Conservation (phyloP, 176 grass and related monocot genomes). For the Metroxylon sagu region DNA sequence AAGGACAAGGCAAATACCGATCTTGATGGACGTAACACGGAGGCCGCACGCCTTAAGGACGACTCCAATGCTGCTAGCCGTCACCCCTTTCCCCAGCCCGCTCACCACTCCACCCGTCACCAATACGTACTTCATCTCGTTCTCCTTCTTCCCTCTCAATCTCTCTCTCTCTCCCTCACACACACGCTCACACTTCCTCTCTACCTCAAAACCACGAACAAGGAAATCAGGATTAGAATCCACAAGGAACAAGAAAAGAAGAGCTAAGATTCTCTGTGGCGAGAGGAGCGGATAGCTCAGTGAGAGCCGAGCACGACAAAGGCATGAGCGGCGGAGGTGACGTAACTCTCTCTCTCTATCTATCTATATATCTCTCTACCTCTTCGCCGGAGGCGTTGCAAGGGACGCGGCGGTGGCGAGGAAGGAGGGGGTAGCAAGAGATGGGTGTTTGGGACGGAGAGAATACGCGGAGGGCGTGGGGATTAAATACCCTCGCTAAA, state of each 20-base stretch:
- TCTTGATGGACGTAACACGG: constrained; percentile 90
- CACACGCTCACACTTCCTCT: constrained; percentile 1
- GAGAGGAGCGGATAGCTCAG: too few relatives aligned
- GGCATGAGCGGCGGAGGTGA: too few relatives aligned
- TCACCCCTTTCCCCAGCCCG: constrained; percentile 91
- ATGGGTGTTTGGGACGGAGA: not conserved
- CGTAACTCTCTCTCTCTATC: too few relatives aligned
- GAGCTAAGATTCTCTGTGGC: too few relatives aligned
- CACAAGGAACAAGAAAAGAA: too few relatives aligned
- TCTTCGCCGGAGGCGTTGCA: too few relatives aligned
- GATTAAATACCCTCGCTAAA: constrained; percentile 12
- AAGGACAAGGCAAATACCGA: constrained; percentile 37
- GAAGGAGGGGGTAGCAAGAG: not conserved
- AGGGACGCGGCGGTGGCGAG: too few relatives aligned
- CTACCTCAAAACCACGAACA: not conserved
- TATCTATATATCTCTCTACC: too few relatives aligned
- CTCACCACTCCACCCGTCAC: constrained; percentile 92
- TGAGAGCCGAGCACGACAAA: too few relatives aligned
- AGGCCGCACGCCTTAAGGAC: constrained; percentile 78
- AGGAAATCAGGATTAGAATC: not conserved
- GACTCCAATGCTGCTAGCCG: constrained; percentile 88
- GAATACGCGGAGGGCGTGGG: not conserved
- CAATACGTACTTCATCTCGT: constrained; percentile 86
- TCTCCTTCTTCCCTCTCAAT: not conserved
- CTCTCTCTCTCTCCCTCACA: not conserved